Evolutionary conservation across 1,139 yeast genomes (phyloP), one percentile per base, ranked within the genome.

Genomic region (Protomyces gravidus): DNA sequence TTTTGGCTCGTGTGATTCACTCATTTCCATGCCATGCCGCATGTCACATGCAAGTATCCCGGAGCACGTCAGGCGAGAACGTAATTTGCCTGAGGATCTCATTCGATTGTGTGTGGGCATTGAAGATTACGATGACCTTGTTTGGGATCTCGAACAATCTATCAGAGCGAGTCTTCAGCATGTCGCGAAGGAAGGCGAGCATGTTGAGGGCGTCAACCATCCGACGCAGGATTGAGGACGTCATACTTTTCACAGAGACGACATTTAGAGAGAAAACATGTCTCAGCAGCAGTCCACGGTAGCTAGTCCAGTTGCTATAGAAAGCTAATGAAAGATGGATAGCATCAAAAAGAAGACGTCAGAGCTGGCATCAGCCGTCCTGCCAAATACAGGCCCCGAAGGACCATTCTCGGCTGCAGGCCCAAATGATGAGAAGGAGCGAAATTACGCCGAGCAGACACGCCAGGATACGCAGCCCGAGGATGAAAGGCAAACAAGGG

Each of bases 31-130:
- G 56, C 96, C 96, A 57, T 95, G 95, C 59, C 55, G 50, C 9
- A 88, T 88, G 96, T 88, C 96, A 67, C 96, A 88, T 69, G 95
- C 94, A 61, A 95, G 95, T 71, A 88, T 88, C 73, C 89, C 94
- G 69, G 79, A 80, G 73, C 88, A 77, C 60, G 84, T 82, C 69
- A 83, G 96, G 75, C 94, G 86, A 73, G 80, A 83, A 56, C 80
- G 84, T 62, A 95, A 95, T 66, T 94, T 89, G 51, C 85, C 70
- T 68, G 95, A 88, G 69, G 90, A 88, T 75, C 79, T 89, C 73
- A 78, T 88, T 67, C 83, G 96, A 78, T 77, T 88, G 63, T 82
- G 89, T 64, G 92, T 88, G 62, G 96, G 96, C 76, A 86, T 88
- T 66, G 96, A 89, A 77, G 95, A 88, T 67, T 75, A 81, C 63